These are phyloP conservation scores for Pythium graminicola DNA, from an alignment of 352 stramenopile species.

Conservation along the genomic window DNA sequence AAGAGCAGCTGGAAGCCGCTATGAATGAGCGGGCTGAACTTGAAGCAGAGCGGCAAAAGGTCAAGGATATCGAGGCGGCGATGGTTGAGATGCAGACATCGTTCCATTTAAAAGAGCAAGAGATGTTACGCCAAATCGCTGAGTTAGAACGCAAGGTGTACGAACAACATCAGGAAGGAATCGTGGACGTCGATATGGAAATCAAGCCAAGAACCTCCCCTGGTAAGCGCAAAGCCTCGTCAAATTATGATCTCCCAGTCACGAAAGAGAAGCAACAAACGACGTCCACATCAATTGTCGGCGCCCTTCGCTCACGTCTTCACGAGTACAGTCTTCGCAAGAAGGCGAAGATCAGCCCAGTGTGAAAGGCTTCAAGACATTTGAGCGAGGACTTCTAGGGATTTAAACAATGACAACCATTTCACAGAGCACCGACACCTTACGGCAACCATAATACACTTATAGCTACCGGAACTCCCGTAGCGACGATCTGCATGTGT, in stretches of 20 bases:
- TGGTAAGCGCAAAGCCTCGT: constrained; percentile 42
- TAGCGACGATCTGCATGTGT: neutral
- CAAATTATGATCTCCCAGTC: constrained; percentile 23
- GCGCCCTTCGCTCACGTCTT: constrained; percentile 41
- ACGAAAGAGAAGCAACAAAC: constrained; percentile 10
- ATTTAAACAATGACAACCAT: neutral
- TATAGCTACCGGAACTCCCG: neutral
- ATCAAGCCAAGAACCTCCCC: constrained; percentile 21
- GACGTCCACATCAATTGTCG: constrained; percentile 38
- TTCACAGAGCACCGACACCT: neutral
- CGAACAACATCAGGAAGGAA: constrained; percentile 25
- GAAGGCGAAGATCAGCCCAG: constrained; percentile 41
- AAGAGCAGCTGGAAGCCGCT: constrained; percentile 30
- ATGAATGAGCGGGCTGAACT: constrained; percentile 36
- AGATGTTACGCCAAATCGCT: constrained; percentile 61
- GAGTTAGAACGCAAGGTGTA: constrained; percentile 43
- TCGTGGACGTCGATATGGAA: constrained; percentile 26
- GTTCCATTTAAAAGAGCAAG: constrained; percentile 61
- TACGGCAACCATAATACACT: constrained; percentile 7
- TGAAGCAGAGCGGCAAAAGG: constrained; percentile 47
- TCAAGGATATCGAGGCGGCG: constrained; percentile 43
- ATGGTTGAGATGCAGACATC: constrained; percentile 49
- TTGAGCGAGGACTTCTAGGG: no score
- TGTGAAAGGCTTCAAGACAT: constrained; percentile 17
- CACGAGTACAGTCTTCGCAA: constrained; percentile 44